A percentile compares a stretch with the other conserved stretches of the same genome.
Conservation (phyloP, 1,139 yeast species). For the Yamadazyma siamensis region DNA sequence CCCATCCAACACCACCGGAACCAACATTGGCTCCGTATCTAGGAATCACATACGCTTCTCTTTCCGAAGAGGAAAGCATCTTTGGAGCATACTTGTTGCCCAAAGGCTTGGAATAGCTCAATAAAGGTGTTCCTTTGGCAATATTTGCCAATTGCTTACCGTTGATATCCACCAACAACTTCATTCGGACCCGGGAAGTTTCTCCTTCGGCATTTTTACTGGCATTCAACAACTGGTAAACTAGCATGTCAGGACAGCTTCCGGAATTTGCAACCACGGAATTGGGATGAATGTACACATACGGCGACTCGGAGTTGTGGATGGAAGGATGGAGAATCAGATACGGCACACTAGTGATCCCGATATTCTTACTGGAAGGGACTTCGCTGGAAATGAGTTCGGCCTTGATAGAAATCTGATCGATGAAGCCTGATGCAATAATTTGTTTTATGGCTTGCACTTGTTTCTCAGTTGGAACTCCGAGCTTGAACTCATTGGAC, state of each 20-base stretch:
- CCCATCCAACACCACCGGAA: constrained; percentile 89
- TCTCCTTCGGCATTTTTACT: constrained; percentile 28
- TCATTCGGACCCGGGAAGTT: constrained; percentile 58
- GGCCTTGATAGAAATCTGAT: constrained; percentile 83
- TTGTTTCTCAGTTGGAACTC: constrained; percentile 69
- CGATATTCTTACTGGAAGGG: constrained; percentile 53
- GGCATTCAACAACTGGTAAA: constrained; percentile 61
- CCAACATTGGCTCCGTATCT: constrained; percentile 84
- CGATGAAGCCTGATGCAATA: constrained; percentile 88
- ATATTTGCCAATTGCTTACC: constrained; percentile 77
- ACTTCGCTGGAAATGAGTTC: constrained; percentile 70
- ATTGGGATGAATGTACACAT: constrained; percentile 72
- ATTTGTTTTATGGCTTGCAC: constrained; percentile 82
- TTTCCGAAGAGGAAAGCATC: constrained; percentile 53
- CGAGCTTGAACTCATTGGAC: constrained; percentile 49
- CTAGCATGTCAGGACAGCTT: constrained; percentile 64
- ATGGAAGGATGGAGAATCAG: constrained; percentile 60
- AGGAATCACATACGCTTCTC: constrained; percentile 91
- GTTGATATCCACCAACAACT: constrained; percentile 69
- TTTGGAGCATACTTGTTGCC: constrained; percentile 90
- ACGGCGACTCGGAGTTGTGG: constrained; percentile 31
- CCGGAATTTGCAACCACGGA: constrained; percentile 58
- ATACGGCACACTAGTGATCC: constrained; percentile 69
- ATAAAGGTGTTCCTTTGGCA: constrained; percentile 66
- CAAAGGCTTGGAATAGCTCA: constrained; percentile 85